A percentile compares a stretch with the other conserved stretches of the same genome.
phyloP scores from a whole-genome alignment of 352 stramenopile species.

The Pythium phragmiticola region DNA sequence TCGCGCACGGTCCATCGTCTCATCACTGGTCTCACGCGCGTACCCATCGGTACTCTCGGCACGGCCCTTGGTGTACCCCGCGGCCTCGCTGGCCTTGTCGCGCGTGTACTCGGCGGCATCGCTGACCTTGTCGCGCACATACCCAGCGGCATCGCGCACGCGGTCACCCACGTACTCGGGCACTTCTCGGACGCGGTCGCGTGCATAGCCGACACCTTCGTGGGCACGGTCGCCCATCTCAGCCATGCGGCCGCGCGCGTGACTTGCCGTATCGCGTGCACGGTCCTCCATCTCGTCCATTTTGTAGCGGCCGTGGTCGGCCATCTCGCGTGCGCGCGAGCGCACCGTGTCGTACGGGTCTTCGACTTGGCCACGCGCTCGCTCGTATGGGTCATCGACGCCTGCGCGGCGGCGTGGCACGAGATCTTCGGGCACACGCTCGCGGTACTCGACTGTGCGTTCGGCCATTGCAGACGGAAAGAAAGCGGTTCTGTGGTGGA shows the following conservation, averaged over 20 bases:
- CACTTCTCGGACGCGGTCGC: conserved; percentile 26
- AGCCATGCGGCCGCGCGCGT: conserved; percentile 30
- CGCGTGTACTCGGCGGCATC: conserved; percentile 9
- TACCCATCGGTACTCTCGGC: conserved; percentile 1
- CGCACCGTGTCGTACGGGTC: conserved; percentile 22
- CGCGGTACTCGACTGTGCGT: conserved; percentile 23
- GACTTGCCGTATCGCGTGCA: conserved; percentile 31
- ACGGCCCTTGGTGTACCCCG: conserved; percentile 6
- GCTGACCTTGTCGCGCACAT: conserved; percentile 20
- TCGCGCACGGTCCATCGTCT: conserved; percentile 25
- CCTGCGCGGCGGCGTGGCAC: conserved; percentile 14
- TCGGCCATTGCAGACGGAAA: conserved; percentile 9
- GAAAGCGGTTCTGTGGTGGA: background rate
- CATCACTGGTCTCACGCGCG: conserved; percentile 11
- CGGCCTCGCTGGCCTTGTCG: conserved; percentile 8
- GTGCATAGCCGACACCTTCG: conserved; percentile 26
- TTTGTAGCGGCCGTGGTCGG: conserved; percentile 36
- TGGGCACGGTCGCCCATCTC: conserved; percentile 26
- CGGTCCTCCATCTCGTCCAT: conserved; percentile 43
- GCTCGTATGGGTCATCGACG: conserved; percentile 24
- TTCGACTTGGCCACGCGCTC: conserved; percentile 24
- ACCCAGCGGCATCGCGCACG: conserved; percentile 25
- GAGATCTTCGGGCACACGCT: conserved; percentile 24
- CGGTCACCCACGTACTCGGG: conserved; percentile 36
- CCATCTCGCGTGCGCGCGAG: conserved; percentile 30